phyloP scores from a whole-genome alignment of 352 stramenopile species.

The Phytophthora cactorum region DNA sequence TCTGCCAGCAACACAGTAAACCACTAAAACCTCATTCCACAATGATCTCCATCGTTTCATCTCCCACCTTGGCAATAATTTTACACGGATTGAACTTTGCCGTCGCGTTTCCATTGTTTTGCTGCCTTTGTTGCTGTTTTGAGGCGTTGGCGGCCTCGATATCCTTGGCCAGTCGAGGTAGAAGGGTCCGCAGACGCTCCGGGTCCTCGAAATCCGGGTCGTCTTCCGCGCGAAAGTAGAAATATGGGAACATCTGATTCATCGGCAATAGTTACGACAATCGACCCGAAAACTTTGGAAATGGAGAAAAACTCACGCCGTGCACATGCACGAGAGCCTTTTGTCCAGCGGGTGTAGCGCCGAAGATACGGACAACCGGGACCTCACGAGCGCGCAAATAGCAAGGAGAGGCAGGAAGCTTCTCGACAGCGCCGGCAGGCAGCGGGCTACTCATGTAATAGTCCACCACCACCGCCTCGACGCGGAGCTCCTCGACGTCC shows the following conservation, averaged over 20 bases:
- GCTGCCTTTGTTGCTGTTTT: conserved; percentile 50
- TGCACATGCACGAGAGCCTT: conserved; percentile 92
- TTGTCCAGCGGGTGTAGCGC: conserved; percentile 88
- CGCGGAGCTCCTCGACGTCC: conserved; percentile 53
- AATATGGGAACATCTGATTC: conserved; percentile 88
- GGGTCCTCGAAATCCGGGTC: conserved; percentile 70
- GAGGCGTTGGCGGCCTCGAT: conserved; percentile 61
- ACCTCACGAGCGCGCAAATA: conserved; percentile 74
- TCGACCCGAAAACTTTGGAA: not conserved
- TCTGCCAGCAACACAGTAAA: conserved; percentile 35
- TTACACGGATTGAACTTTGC: conserved; percentile 24
- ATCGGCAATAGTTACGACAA: not conserved
- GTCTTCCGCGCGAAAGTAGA: conserved; percentile 84
- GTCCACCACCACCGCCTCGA: conserved; percentile 84
- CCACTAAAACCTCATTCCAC: not conserved
- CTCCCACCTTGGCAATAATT: conserved; percentile 74
- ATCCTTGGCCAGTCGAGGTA: conserved; percentile 77
- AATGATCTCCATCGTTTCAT: not conserved
- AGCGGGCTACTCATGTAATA: conserved; percentile 82
- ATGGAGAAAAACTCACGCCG: conserved; percentile 52
- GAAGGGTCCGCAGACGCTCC: conserved; percentile 53
- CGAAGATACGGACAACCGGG: conserved; percentile 91
- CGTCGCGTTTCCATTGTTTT: conserved; percentile 14
- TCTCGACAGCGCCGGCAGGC: conserved; percentile 46
- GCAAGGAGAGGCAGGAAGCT: conserved; percentile 63